These are phyloP conservation scores for Blastobotrys parvus DNA, from an alignment of 805 yeast species.

Conservation along the genomic window DNA sequence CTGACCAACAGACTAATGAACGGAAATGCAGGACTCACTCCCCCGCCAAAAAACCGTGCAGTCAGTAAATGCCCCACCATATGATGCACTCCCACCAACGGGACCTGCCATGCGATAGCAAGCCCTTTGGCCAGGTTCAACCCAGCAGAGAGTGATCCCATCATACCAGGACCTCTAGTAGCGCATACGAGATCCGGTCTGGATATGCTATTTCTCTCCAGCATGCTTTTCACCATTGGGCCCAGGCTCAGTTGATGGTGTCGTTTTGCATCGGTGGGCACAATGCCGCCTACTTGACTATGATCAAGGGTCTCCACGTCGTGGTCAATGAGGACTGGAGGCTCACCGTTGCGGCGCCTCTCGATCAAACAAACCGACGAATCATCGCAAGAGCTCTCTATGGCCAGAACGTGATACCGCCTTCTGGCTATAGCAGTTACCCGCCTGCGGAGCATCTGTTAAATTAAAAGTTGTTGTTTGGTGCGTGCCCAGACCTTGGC, in stretches of 20 bases:
- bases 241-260: conserved; percentile 66
- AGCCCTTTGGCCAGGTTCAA: conserved; percentile 80
- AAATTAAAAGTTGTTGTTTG: too few species aligned
- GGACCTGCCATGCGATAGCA: conserved; percentile 65
- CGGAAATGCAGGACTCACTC: conserved; percentile 59
- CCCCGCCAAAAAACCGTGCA: conserved; percentile 43
- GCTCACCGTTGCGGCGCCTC: conserved; percentile 28
- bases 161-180: conserved; percentile 96
- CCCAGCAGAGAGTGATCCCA: conserved; percentile 78
- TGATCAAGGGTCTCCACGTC: conserved; percentile 61
- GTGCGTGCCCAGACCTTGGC: too few species aligned
- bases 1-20: conserved; percentile 72
- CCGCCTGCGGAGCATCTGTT: too few species aligned
- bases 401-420: conserved; percentile 51
- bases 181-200: conserved; percentile 53
- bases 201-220: conserved; percentile 20
- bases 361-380: conserved; percentile 78
- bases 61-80: conserved; percentile 88
- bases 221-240: conserved; percentile 37
- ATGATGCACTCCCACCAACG: conserved; percentile 87
- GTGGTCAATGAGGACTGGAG: conserved; percentile 50
- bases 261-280: conserved; percentile 74
- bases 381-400: conserved; percentile 94
- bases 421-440: background rate
- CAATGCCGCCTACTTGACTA: conserved; percentile 64